phyloP scores from a whole-genome alignment of 768 basidiomycete genomes.

The Amanita rubescens region DNA sequence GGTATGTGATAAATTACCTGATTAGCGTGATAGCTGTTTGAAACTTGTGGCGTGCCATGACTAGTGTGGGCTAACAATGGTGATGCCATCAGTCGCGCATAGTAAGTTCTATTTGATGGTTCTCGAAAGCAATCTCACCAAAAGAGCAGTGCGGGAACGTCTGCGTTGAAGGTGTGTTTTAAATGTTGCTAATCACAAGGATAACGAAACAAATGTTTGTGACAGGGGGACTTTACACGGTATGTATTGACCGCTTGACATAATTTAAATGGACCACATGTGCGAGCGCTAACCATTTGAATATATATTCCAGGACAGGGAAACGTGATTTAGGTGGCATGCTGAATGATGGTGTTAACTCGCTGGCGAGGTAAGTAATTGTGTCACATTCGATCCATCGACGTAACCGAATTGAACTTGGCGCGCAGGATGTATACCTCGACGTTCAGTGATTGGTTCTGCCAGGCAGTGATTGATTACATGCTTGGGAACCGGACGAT shows the following conservation, averaged over 20 bases:
- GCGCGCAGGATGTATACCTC: slow-evolving; percentile 73
- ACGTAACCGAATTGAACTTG: neutral
- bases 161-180: slow-evolving; percentile 73
- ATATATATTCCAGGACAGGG: slow-evolving; percentile 67
- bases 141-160: slow-evolving; percentile 78
- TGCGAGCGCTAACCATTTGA: neutral
- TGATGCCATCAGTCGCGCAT: slow-evolving; percentile 85
- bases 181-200: slow-evolving; percentile 2
- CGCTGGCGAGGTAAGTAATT: slow-evolving; percentile 58
- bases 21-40: neutral
- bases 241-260: slow-evolving; percentile 19
- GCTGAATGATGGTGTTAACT: slow-evolving; percentile 94
- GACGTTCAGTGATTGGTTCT: slow-evolving; percentile 93
- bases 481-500: slow-evolving; percentile 82
- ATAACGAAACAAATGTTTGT: neutral
- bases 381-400: too few species aligned
- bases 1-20: slow-evolving; percentile 30
- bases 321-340: slow-evolving; percentile 89
- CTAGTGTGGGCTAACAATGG: slow-evolving; percentile 98
- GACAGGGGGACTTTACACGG: slow-evolving; percentile 84
- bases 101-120: slow-evolving; percentile 41
- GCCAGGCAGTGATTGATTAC: slow-evolving; percentile 91
- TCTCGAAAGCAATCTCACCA: neutral
- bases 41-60: neutral
- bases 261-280: neutral